Base-by-base conservation (phyloP, 148 eudicot genomes). In the Nyssa sinensis region DNA sequence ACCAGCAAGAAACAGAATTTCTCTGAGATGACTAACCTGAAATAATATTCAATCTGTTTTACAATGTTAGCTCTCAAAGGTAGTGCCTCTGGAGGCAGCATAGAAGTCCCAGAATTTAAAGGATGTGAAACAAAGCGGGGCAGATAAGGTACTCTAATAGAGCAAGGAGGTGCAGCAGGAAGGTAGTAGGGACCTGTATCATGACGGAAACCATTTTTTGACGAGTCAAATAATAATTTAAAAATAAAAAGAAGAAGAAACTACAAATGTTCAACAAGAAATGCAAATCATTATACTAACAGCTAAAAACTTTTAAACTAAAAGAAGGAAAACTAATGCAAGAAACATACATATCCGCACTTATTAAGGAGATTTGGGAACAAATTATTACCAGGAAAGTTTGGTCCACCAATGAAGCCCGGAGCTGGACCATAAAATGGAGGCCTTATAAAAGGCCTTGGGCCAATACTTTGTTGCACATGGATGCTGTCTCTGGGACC, bases 21-120 rank as follows among this genome's bases (percentile, higher is more conserved):
- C 66, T 60, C 72, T 24, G 35, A 64, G 62, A 59, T 27, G 24
- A 83, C 80, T 41, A 73, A 94, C 98, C 98, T 88, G 88, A 94
- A 94, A 75, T 94, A 94, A 80, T 94, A 94, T 75, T 94, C 97
- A 78, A 94, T 90, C 75, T 94, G 98, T 88, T 80, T 90, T 66
- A 86, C 69, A 19, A 94, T 79, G 71, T 74, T 80, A 57, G 78
- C 84, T 85, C 83, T 87, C 86, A 92, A 84, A 62, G 82, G 84
- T 67, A 79, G 35, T 7, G 71, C 78, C 72, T 90, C 91, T 17
- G 94, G 84, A 32, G 97, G 75, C 49, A 83, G 72, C 73, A 79
- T 64, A 63, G 79, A 75, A 61, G 70, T 73, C 80, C 85, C 66
- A 66, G 84, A 76, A 69, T 34, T 86, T n/a, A 75, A 19, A 44